phyloP scores from a whole-genome alignment of 108 stramenopile genomes.

The Cyclotella choctawhatcheeana region DNA sequence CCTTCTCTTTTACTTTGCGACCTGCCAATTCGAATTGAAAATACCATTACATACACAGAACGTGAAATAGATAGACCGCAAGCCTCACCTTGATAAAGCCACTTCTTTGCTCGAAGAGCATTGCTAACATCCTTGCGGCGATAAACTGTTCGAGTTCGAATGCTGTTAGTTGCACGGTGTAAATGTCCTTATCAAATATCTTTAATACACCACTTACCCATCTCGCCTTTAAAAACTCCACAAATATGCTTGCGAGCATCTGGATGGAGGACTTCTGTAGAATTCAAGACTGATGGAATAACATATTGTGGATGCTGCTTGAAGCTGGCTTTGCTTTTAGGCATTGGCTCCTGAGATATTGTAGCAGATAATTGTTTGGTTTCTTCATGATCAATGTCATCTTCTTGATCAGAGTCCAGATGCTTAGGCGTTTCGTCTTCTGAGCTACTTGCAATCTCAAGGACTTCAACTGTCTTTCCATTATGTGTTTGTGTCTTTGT shows the following conservation, averaged over 20 bases:
- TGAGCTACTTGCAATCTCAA: conserved; percentile 45
- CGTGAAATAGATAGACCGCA: too few species aligned
- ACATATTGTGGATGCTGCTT: conserved; percentile 76
- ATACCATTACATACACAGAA: too few species aligned
- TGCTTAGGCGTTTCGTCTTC: conserved; percentile 31
- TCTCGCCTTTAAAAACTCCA: conserved; percentile 89
- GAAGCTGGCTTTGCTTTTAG: conserved; percentile 80
- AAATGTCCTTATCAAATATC: neutral
- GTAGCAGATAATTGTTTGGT: conserved; percentile 48
- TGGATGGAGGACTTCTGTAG: conserved; percentile 76
- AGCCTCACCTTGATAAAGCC: conserved; percentile 84
- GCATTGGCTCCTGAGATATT: conserved; percentile 68
- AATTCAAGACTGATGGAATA: conserved; percentile 69
- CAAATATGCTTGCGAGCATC: conserved; percentile 71
- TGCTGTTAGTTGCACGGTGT: neutral
- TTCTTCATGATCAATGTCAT: conserved; percentile 57
- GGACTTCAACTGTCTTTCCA: conserved; percentile 45
- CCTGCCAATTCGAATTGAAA: too few species aligned
- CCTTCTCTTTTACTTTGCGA: conserved; percentile 71
- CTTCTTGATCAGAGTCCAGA: conserved; percentile 31
- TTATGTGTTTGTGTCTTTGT: conserved; percentile 33
- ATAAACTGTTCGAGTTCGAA: too few species aligned
- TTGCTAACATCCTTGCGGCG: conserved; percentile 74
- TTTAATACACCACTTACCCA: conserved; percentile 19
- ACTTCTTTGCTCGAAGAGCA: conserved; percentile 66